These are phyloP conservation scores for Allantophomopsis lycopodina DNA, from an alignment of 2,329 filamentous ascomycete species.

Conservation along the genomic window DNA sequence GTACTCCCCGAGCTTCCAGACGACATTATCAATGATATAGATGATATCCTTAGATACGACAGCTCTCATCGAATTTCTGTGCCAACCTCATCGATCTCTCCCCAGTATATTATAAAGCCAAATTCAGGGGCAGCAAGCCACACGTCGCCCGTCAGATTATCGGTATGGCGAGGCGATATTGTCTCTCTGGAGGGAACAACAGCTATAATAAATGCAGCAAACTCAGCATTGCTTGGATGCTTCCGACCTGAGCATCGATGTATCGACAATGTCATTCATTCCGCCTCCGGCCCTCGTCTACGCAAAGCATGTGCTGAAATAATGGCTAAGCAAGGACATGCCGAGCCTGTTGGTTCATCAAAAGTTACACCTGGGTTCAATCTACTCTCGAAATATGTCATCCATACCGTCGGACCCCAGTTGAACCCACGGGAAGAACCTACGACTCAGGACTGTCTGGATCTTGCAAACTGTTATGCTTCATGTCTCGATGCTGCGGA, in stretches of 20 bases:
- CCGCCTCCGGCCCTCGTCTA: conserved; percentile 17
- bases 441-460: conserved; percentile 6
- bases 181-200: conserved; percentile 17
- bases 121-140: too few species aligned
- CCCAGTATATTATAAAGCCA: too few species aligned
- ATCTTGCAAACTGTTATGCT: conserved; percentile 17
- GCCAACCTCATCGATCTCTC: too few species aligned
- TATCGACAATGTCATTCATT: conserved; percentile 23
- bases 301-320: conserved; percentile 16
- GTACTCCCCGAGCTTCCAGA: too few species aligned
- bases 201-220: conserved; percentile 22
- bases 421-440: conserved; percentile 12
- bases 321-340: conserved; percentile 11
- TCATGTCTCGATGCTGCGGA: conserved; percentile 18
- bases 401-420: conserved; percentile 22
- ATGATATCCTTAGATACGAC: too few species aligned
- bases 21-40: too few species aligned
- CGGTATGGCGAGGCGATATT: conserved; percentile 6
- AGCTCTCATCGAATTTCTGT: too few species aligned
- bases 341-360: conserved; percentile 14
- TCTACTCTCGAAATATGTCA: conserved; percentile 15
- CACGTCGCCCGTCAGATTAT: too few species aligned
- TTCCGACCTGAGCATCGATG: conserved; percentile 20
- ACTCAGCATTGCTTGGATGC: conserved; percentile 20
- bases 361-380: conserved; percentile 16